phyloP scores from a whole-genome alignment of 2,329 filamentous ascomycete genomes.

The Pseudopyricularia cyperi region DNA sequence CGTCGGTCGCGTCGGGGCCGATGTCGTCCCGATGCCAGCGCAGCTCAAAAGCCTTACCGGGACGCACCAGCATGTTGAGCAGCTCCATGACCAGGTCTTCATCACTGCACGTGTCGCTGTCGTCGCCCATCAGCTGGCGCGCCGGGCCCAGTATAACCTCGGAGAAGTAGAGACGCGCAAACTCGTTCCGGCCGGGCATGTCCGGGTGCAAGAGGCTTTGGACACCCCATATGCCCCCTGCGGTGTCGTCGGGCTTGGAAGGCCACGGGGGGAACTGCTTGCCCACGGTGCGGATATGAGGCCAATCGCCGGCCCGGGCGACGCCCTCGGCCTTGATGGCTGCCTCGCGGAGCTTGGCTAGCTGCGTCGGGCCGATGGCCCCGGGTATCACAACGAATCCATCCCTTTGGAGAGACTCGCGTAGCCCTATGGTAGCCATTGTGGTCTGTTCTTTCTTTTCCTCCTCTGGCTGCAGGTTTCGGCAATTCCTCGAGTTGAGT shows the following conservation, averaged over 20 bases:
- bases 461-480: background rate
- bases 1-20: conserved; percentile 45
- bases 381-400: conserved; percentile 65
- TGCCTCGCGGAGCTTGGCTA: conserved; percentile 47
- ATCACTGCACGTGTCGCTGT: conserved; percentile 21
- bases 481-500: background rate
- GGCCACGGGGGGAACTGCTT: conserved; percentile 89
- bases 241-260: conserved; percentile 31
- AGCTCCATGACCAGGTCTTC: conserved; percentile 72
- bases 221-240: conserved; percentile 72
- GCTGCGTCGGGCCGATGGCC: conserved; percentile 41
- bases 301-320: conserved; percentile 63
- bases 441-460: background rate
- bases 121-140: conserved; percentile 44
- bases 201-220: conserved; percentile 72
- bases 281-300: conserved; percentile 67
- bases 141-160: conserved; percentile 48
- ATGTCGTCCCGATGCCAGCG: conserved; percentile 84
- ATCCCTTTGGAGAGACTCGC: conserved; percentile 42
- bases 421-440: background rate
- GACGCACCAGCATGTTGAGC: conserved; percentile 73
- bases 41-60: conserved; percentile 57
- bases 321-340: conserved; percentile 42
- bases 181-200: conserved; percentile 47
- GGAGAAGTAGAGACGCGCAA: conserved; percentile 61